Evolutionary conservation across 1,284 basidiomycete species (phyloP), one percentile per base, ranked within the genome.

Genomic region (Rhodotorula mucilaginosa): DNA sequence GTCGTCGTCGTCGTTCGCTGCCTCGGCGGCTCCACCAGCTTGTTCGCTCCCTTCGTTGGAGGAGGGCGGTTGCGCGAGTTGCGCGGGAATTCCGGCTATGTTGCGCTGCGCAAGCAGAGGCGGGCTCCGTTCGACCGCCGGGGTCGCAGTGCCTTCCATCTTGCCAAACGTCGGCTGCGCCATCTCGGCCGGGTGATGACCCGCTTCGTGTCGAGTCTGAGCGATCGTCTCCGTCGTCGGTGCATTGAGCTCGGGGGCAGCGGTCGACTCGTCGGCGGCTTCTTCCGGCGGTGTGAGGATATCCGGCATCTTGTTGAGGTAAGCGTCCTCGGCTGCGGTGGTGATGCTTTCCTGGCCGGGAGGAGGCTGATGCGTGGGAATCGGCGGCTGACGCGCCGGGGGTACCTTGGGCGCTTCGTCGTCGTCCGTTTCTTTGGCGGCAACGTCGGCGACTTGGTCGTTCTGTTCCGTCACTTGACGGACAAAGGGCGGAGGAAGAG

Each of bases 211-310:
- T 5, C 63, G 52, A 4, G 44, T 29, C 18, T 47, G 26, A 29
- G 67, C 63, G 34, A 72, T 65, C 23, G 49, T 47, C 10, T 39
- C 57, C 7, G 65, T 64, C 4, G 49, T 49, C 2, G 67, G 67
- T 1, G 70, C 70, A 29, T 64, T 48, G 18, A 66, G 8, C 2
- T 60, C 48, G 21, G 64, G 61, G 0, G 67, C 64, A 5, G 67
- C 57, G 31, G 70, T 68, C 31, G 64, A 65, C 44, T 72, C 70
- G 51, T 72, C 70, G 49, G 61, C 61, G 15, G 64, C 70, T 44
- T 72, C 70, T 34, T 68, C 67, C 34, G 70, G 62, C 26, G 70
- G 70, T 5, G 67, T 63, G 21, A 72, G 60, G 26, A 72, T 61
- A 46, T 72, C 70, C 4, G 61, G 57, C 58, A 65, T 59, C 39